phyloP scores from a whole-genome alignment of 164 flowering plant genomes.

The Vitis amurensis region DNA sequence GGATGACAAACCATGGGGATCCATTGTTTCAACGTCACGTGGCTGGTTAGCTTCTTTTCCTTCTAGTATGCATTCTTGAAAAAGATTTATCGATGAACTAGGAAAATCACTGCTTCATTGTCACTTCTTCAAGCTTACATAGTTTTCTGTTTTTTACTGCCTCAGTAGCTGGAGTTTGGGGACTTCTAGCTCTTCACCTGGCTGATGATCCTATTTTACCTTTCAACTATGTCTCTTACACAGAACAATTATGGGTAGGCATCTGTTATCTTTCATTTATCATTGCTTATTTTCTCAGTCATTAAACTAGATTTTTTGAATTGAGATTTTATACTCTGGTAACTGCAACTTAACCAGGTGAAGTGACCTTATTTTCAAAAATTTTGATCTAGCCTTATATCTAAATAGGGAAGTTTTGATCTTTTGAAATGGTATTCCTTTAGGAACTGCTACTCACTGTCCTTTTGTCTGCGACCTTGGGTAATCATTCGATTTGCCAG shows the following conservation, averaged over 20 bases:
- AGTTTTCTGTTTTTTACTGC: background rate
- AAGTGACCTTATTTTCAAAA: too few relatives aligned
- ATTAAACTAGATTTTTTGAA: background rate
- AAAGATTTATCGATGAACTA: background rate
- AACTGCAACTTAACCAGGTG: too few relatives aligned
- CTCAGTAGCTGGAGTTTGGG: slow-evolving; percentile 90
- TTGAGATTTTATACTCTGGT: background rate
- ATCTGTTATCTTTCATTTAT: background rate
- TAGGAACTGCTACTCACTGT: too few relatives aligned
- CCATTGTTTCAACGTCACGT: slow-evolving; percentile 89
- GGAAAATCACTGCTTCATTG: background rate
- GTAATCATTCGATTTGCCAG: too few relatives aligned
- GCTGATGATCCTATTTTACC: slow-evolving; percentile 84
- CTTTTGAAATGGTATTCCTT: too few relatives aligned
- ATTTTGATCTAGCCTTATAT: too few relatives aligned
- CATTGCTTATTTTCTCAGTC: background rate
- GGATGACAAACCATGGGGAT: slow-evolving; percentile 80
- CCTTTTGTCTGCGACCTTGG: too few relatives aligned
- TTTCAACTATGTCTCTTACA: slow-evolving; percentile 68
- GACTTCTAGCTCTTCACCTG: slow-evolving; percentile 79
- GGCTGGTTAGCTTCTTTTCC: slow-evolving; percentile 51
- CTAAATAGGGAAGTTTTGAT: too few relatives aligned
- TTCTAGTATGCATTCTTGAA: background rate
- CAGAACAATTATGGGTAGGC: slow-evolving; percentile 63
- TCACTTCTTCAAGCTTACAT: background rate